These are phyloP conservation scores for Hypomyces rosellus DNA, from an alignment of 2,329 filamentous ascomycete species.

Conservation along the genomic window DNA sequence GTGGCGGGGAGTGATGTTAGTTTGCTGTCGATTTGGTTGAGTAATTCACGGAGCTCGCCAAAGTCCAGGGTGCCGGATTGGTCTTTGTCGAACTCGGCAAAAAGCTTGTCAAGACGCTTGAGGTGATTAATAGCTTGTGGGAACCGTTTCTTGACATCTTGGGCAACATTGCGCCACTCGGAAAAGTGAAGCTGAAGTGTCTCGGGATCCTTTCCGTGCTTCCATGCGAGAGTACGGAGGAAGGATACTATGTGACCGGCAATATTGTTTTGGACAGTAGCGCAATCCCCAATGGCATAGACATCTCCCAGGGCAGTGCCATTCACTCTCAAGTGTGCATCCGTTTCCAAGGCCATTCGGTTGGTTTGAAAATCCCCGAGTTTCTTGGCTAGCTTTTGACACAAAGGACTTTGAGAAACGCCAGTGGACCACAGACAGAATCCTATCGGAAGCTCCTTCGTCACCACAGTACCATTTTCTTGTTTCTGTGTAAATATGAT, in stretches of 20 bases:
- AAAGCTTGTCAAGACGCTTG: constrained; percentile 82
- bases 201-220: constrained; percentile 83
- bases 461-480: constrained; percentile 65
- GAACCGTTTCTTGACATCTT: constrained; percentile 79
- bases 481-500: constrained; percentile 84
- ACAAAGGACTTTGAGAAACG: constrained; percentile 78
- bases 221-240: constrained; percentile 82
- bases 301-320: constrained; percentile 89
- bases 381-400: constrained; percentile 68
- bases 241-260: constrained; percentile 88
- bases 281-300: constrained; percentile 92
- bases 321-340: constrained; percentile 82
- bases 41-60: constrained; percentile 78
- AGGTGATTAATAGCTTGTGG: constrained; percentile 86
- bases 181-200: constrained; percentile 78
- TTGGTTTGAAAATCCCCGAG: constrained; percentile 76
- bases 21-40: constrained; percentile 89
- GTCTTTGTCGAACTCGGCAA: constrained; percentile 87
- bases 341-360: constrained; percentile 85
- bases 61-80: constrained; percentile 91
- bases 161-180: constrained; percentile 83
- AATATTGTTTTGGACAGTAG: constrained; percentile 95
- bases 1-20: constrained; percentile 92
- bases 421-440: constrained; percentile 98
- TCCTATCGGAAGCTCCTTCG: constrained; percentile 89